Evolutionary conservation across 495 filamentous ascomycete species (phyloP).

Genomic region (Parachaetomium inaequale): DNA sequence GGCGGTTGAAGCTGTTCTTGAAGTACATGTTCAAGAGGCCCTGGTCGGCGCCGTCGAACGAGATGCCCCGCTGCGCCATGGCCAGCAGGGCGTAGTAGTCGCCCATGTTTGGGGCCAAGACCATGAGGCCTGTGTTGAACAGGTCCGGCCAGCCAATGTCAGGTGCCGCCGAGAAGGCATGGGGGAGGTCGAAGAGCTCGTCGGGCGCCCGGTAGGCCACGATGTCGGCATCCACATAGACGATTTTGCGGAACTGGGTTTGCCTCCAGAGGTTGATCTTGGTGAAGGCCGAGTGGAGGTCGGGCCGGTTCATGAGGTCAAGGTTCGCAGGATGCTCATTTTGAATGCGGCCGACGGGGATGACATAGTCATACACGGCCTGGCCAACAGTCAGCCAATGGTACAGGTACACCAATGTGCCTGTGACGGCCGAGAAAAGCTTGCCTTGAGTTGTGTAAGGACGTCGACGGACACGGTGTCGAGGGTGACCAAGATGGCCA

Average conservation of each 20-base stretch:
- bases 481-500: conserved; percentile 77
- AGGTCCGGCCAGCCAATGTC: conserved; percentile 98
- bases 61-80: conserved; percentile 79
- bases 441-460: conserved; percentile 70
- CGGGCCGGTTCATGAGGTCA: conserved; percentile 83
- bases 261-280: conserved; percentile 95
- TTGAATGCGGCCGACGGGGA: conserved; percentile 73
- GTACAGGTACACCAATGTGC: background rate
- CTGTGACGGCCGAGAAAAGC: background rate
- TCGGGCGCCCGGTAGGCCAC: conserved; percentile 84
- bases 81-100: conserved; percentile 82
- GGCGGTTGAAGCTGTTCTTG: conserved; percentile 69
- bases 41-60: conserved; percentile 97
- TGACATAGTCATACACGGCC: conserved; percentile 83
- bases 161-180: conserved; percentile 82
- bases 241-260: conserved; percentile 81
- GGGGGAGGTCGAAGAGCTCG: conserved; percentile 77
- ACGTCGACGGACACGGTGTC: conserved; percentile 69
- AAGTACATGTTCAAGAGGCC: conserved; percentile 96
- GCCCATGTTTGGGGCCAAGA: conserved; percentile 76
- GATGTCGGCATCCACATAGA: conserved; percentile 90
- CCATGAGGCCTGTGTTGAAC: conserved; percentile 97
- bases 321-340: conserved; percentile 79
- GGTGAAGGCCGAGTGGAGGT: conserved; percentile 87
- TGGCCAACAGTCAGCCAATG: conserved; percentile 34